These are phyloP conservation scores for Paramarasmius palmivorus DNA, from an alignment of 1,284 basidiomycete species.

Conservation along the genomic window DNA sequence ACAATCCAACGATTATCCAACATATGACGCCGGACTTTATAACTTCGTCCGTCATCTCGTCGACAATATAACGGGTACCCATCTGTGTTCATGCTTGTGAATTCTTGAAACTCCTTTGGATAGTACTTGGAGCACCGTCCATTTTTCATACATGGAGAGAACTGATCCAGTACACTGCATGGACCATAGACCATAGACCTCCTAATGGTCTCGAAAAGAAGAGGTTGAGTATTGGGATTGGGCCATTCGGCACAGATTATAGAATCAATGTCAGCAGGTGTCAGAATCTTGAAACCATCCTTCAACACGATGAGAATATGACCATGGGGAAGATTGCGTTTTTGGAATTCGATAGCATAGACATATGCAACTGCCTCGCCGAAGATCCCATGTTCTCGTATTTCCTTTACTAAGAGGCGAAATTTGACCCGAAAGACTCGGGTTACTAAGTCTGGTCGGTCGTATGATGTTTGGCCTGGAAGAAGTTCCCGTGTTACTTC, in stretches of 20 bases:
- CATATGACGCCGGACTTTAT: constrained; percentile 20
- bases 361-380: constrained; percentile 32
- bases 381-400: constrained; percentile 28
- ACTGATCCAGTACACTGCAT: constrained; percentile 33
- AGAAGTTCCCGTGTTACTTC: constrained; percentile 42
- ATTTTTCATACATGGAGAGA: constrained; percentile 39
- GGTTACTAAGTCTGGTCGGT: constrained; percentile 47
- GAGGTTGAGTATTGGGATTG: too few relatives aligned
- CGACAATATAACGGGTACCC: constrained; percentile 38
- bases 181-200: constrained; percentile 49
- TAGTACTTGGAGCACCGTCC: constrained; percentile 40
- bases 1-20: constrained; percentile 34
- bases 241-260: too few relatives aligned
- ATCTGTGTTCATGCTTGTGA: too few relatives aligned
- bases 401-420: constrained; percentile 34
- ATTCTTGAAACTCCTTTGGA: constrained; percentile 39
- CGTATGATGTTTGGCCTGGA: constrained; percentile 36
- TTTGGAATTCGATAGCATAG: constrained; percentile 53
- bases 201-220: too few relatives aligned
- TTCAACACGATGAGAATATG: constrained; percentile 44
- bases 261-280: constrained; percentile 37
- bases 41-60: constrained; percentile 31
- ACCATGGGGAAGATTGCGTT: constrained; percentile 47
- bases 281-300: constrained; percentile 26
- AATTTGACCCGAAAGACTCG: constrained; percentile 45